Base-by-base conservation (phyloP, 768 basidiomycete species). In the Clavulina sp. region DNA sequence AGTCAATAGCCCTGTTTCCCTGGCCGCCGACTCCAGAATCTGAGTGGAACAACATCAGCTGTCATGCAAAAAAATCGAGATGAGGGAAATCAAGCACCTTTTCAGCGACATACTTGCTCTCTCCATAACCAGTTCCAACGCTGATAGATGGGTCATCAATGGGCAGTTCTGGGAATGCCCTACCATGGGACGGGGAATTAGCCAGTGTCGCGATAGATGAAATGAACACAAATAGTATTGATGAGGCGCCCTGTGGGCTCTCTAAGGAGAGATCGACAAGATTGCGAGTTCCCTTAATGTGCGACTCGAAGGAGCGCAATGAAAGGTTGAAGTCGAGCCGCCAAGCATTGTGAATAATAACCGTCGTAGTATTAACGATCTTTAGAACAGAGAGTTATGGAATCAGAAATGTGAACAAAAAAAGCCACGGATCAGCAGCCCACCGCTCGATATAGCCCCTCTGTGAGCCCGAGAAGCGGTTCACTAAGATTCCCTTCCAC, bases 41-140 rank as follows among this genome's bases (percentile, higher is more conserved):
- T n/a, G n/a, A n/a, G n/a, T n/a, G n/a, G n/a, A n/a, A n/a, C n/a
- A n/a, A n/a, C n/a, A n/a, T n/a, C n/a, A n/a, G n/a, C n/a, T n/a
- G n/a, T n/a, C n/a, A n/a, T n/a, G n/a, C n/a, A n/a, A n/a, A n/a
- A n/a, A n/a, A n/a, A n/a, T n/a, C n/a, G n/a, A n/a, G n/a, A n/a
- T n/a, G n/a, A n/a, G n/a, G n/a, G n/a, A n/a, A n/a, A n/a, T n/a
- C n/a, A n/a, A n/a, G n/a, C n/a, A n/a, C n/a, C n/a, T n/a, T 57
- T 58, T 23, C 32, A 4, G 32, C 54, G 57, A 44, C 68, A 62
- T 67, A 70, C 59, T 76, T 76, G 0, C n/a, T 19, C 23, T 50
- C 49, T 5, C 49, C 49, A 36, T 50, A 50, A 34, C 49, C 49
- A n/a, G 26, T 29, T 18, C 49, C 49, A 4, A 29, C 49, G 21